Evolutionary conservation across 2,329 filamentous ascomycete species (phyloP), one percentile per base, ranked within the genome.

Genomic region (Xylaria sp.): DNA sequence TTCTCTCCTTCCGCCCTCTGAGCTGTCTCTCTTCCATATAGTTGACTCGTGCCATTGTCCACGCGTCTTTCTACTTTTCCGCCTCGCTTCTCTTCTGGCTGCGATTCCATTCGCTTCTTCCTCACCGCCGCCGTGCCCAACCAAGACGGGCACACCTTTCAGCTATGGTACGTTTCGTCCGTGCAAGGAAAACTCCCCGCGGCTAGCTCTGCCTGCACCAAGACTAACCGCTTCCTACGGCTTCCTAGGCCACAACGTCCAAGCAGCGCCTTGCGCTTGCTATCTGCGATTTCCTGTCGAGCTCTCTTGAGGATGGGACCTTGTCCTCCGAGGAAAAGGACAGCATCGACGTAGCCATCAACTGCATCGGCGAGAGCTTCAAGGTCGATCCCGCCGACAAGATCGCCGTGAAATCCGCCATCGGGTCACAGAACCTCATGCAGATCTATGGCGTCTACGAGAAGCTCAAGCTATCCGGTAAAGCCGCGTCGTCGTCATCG

Each of bases 381-480:
- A 92, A 96, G 78, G 90, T 99, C 72, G 93, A 98, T 79, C 86
- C 92, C n/a, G 80, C 84, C 65, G 89, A 96, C 78, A 83, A 87
- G 72, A 81, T 85, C 57, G 89, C 92, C 71, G 82, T 94, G 70
- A 81, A 87, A 68, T 86, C 91, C 69, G 92, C 93, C 69, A 83
- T 96, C 68, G 93, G 93, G 73, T 86, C 88, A 67, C 93, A 98
- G 81, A 93, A 89, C 75, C 89, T 99, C 64, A 84, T 93, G 64
- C 89, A 90, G 77, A 96, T 99, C 80, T 99, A 96, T 84, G 88
- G 88, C 74, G 93, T 97, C 67, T 98, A 97, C 80, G 95, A 99
- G 81, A 97, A 96, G 80, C 86, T 97, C 67, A 93, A 93, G 81
- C 85, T 86, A 62, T 76, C 58, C 29, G 56, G 47, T 27, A 63